These are phyloP conservation scores for Epichloe coenophiala DNA, from an alignment of 2,329 filamentous ascomycete species.

Conservation along the genomic window DNA sequence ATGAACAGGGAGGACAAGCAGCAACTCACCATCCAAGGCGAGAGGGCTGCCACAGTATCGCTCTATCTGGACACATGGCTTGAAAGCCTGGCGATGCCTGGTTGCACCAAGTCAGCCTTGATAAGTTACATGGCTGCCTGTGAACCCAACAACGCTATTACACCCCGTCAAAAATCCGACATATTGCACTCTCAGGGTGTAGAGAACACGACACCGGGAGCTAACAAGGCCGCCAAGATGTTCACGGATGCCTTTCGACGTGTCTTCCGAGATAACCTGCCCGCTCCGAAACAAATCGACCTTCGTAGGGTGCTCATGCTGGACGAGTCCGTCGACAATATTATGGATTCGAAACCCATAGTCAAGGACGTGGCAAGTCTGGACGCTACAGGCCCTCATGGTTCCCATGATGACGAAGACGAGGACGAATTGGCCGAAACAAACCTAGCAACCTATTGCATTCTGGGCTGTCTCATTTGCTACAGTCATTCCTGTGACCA, in stretches of 20 bases:
- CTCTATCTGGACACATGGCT: conserved; percentile 43
- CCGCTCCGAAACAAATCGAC: conserved; percentile 26
- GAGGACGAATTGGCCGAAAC: conserved; percentile 30
- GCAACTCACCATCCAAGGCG: conserved; percentile 33
- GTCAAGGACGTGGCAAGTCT: conserved; percentile 29
- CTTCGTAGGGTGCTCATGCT: conserved; percentile 39
- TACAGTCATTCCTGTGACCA: conserved; percentile 48
- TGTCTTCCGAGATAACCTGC: conserved; percentile 30
- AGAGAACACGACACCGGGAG: conserved; percentile 24
- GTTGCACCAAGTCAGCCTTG: conserved; percentile 37
- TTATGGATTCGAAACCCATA: conserved; percentile 39
- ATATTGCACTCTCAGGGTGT: conserved; percentile 34
- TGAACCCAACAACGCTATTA: conserved; percentile 33
- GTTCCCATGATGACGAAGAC: conserved; percentile 20
- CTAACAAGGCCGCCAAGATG: conserved; percentile 29
- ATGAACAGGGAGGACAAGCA: conserved; percentile 38
- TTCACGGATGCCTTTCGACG: conserved; percentile 45
- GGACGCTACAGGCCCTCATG: conserved; percentile 21
- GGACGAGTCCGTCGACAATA: conserved; percentile 39
- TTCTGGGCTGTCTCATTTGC: conserved; percentile 45
- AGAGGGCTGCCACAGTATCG: conserved; percentile 36
- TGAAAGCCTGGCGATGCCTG: conserved; percentile 32
- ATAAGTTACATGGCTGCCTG: conserved; percentile 40
- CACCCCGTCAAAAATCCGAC: conserved; percentile 40
- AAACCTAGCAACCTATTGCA: conserved; percentile 39